Base-by-base conservation (phyloP, 495 filamentous ascomycete genomes). In the Aspergillus heteromorphus region DNA sequence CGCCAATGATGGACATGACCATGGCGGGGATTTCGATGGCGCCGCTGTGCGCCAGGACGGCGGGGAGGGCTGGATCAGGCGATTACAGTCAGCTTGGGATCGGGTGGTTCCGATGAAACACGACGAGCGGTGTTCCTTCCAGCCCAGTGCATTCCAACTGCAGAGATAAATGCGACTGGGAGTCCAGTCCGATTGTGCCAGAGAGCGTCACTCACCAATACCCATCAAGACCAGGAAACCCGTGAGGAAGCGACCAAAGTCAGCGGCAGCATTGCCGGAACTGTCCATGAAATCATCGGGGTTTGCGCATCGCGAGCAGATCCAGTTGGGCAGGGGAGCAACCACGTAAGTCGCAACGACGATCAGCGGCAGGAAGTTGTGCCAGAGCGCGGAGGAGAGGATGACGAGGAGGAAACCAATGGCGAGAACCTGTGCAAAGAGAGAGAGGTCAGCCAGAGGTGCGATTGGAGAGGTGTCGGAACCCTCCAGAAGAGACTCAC, bases 351-450 rank as follows among this genome's bases (percentile, higher is more conserved):
- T 97, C 59, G 85, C 95, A 48, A 97, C 93, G 52, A 97, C 93
- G 41, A 97, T 80, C 57, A 98, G 79, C 23, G 93, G 88, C 63
- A 92, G 88, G 83, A 95, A 98, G 67, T 89, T 88, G 54, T 90
- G 78, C 79, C 85, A 97, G 49, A 98, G 86, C 27, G 95, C 93
- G 65, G 91, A 93, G 56, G 91, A 96, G 65, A 98, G 88, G 74
- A 98, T 98, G 41, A 97, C 92, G 57, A 98, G 91, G 65, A 98
- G 89, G 81, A 98, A 98, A 64, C 93, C 93, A 68, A 98, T 93
- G 55, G 95, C 95, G 52, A 98, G 89, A 65, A 98, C 82, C 88
- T 92, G 49, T 25, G 48, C 7, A 36, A 23, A 49, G 45, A 34
- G 6, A 14, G 23, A 30, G 40, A n/a, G n/a, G 45, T 70, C 48